These are phyloP conservation scores for Globisporangium recalcitrans DNA, from an alignment of 352 stramenopile genomes.

Conservation along the genomic window DNA sequence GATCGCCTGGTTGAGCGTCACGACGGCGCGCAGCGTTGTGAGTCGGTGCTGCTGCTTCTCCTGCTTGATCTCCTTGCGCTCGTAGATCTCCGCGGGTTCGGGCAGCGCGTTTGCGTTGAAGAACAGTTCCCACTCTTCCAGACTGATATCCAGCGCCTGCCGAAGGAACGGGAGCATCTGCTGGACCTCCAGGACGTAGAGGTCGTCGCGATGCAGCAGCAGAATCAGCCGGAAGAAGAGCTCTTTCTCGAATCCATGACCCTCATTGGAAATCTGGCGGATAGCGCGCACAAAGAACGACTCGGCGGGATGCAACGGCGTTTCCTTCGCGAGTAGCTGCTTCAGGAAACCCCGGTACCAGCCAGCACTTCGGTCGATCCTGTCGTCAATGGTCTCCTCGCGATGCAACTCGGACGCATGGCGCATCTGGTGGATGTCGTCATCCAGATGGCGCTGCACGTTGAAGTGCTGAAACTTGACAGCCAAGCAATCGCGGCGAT, in stretches of 20 bases:
- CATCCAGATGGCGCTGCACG: conserved; percentile 27
- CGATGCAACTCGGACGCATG: conserved; percentile 36
- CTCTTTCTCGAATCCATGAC: conserved; percentile 33
- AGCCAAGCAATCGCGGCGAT: conserved; percentile 47
- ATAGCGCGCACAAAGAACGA: conserved; percentile 51
- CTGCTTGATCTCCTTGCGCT: conserved; percentile 20
- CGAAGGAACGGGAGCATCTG: conserved; percentile 47
- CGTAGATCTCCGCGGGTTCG: conserved; percentile 26
- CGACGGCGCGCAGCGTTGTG: conserved; percentile 23
- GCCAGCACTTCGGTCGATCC: conserved; percentile 20
- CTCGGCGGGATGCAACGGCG: conserved; percentile 38
- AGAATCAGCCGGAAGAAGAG: conserved; percentile 44
- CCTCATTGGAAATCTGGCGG: conserved; percentile 32
- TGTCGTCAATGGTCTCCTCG: conserved; percentile 20
- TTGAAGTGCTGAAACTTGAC: conserved; percentile 46
- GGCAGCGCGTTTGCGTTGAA: conserved; percentile 32
- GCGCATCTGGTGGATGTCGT: conserved; percentile 53
- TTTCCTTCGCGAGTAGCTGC: conserved; percentile 39
- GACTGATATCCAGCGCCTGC: conserved; percentile 25
- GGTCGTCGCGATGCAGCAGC: conserved; percentile 42
- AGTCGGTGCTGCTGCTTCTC: conserved; percentile 23
- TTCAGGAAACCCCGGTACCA: conserved; percentile 59
- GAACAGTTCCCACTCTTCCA: conserved; percentile 41
- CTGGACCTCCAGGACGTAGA: conserved; percentile 37
- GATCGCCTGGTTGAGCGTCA: conserved; percentile 31